Percentiles rank a stretch among this genome's conserved stretches.
Evolutionary conservation across 768 basidiomycete species (phyloP).

Genomic region (Tulasnella sp.): DNA sequence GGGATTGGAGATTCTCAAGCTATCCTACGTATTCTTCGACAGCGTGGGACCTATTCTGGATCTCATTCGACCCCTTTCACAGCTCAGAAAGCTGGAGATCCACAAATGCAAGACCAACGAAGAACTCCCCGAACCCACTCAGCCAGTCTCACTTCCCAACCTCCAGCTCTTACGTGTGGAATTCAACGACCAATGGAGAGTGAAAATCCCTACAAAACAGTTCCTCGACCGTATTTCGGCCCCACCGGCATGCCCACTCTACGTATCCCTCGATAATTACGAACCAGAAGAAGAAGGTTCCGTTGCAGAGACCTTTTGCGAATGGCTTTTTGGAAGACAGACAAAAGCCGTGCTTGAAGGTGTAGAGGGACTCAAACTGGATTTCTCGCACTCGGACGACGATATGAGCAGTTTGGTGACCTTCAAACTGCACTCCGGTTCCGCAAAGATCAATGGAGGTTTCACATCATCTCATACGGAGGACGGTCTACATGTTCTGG

Average conservation of each 20-base stretch:
- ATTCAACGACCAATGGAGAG: too few species aligned
- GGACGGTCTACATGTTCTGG: too few species aligned
- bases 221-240: not conserved
- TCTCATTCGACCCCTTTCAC: not conserved
- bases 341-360: not conserved
- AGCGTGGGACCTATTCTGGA: not conserved
- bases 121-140: not conserved
- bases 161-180: not conserved
- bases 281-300: not conserved
- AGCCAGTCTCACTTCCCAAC: not conserved
- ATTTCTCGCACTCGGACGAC: too few species aligned
- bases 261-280: too few species aligned
- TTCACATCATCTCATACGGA: too few species aligned
- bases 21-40: not conserved
- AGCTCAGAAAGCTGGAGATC: not conserved
- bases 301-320: not conserved
- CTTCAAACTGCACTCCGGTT: too few species aligned
- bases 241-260: not conserved
- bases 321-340: not conserved
- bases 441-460: too few species aligned
- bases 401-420: too few species aligned
- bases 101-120: not conserved
- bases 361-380: not conserved
- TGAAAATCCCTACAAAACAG: too few species aligned
- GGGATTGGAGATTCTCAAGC: not conserved